Conservation (phyloP, 768 basidiomycete species). For the Peribolospora baueri region DNA sequence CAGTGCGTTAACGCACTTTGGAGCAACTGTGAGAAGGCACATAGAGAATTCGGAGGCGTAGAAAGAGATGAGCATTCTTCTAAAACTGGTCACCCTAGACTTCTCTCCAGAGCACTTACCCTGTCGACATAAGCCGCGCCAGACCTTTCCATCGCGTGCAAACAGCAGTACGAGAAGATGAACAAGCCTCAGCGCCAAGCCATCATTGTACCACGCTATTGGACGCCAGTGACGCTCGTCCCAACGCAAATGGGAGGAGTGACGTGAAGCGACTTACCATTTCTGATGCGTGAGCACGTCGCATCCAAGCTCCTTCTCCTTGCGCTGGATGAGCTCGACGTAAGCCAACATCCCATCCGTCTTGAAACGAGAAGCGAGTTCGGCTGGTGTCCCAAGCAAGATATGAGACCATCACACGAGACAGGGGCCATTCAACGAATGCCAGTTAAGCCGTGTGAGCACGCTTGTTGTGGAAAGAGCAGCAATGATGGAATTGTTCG, state of each 20-base stretch:
- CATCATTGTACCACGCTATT: background rate
- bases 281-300: conserved; percentile 87
- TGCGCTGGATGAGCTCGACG: conserved; percentile 62
- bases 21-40: too few species aligned
- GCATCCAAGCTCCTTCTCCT: conserved; percentile 65
- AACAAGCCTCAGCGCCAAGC: background rate
- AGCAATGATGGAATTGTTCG: too few species aligned
- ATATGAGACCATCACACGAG: background rate
- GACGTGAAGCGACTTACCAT: conserved; percentile 31
- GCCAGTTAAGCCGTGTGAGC: background rate
- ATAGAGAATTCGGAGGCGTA: background rate
- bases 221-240: background rate
- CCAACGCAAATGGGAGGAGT: too few species aligned
- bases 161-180: conserved; percentile 21
- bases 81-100: background rate
- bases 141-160: conserved; percentile 83
- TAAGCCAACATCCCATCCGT: conserved; percentile 82
- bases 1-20: too few species aligned
- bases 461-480: background rate
- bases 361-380: conserved; percentile 55
- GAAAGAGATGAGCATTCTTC: too few species aligned
- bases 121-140: conserved; percentile 77
- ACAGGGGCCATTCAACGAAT: background rate
- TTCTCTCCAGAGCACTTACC: conserved; percentile 21
- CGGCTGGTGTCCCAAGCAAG: conserved; percentile 26